Percentiles rank a stretch among this genome's conserved stretches.
phyloP scores from a whole-genome alignment of 805 yeast species.

The Clavispora fructus region DNA sequence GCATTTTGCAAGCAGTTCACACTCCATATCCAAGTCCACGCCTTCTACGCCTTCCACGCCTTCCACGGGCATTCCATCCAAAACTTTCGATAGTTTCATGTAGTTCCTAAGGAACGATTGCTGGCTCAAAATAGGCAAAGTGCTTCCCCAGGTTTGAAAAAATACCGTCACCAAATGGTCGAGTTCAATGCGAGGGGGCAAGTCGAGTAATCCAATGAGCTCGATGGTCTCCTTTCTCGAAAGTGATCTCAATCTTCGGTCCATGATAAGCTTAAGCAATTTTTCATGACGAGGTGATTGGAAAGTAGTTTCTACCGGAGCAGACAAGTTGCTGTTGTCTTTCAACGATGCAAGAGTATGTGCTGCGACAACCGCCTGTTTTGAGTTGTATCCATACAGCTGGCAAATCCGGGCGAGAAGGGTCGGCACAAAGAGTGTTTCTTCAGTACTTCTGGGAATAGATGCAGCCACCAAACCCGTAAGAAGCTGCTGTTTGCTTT shows the following conservation, averaged over 20 bases:
- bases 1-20: slow-evolving; percentile 44
- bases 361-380: slow-evolving; percentile 66
- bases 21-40: slow-evolving; percentile 6
- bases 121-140: slow-evolving; percentile 66
- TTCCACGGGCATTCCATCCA: slow-evolving; percentile 34
- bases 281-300: slow-evolving; percentile 3
- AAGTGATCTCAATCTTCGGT: slow-evolving; percentile 21
- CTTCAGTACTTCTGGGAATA: slow-evolving; percentile 73
- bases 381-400: slow-evolving; percentile 65
- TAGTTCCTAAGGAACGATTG: slow-evolving; percentile 63
- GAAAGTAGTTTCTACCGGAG: slow-evolving; percentile 1
- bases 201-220: slow-evolving; percentile 33
- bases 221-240: slow-evolving; percentile 36
- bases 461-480: slow-evolving; percentile 58
- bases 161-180: slow-evolving; percentile 65
- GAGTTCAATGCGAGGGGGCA: slow-evolving; percentile 49
- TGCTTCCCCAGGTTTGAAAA: slow-evolving; percentile 73
- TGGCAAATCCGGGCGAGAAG: slow-evolving; percentile 64
- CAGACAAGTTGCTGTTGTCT: slow-evolving; percentile 27
- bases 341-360: slow-evolving; percentile 66
- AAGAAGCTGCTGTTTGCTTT: slow-evolving; percentile 30
- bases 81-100: slow-evolving; percentile 37
- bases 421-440: slow-evolving; percentile 69
- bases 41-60: slow-evolving; percentile 6
- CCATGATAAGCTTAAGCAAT: slow-evolving; percentile 23